A percentile compares a stretch with the other conserved stretches of the same genome.
phyloP scores from a whole-genome alignment of 371 early-diverging fungal genomes.

The Lichtheimia ramosa region DNA sequence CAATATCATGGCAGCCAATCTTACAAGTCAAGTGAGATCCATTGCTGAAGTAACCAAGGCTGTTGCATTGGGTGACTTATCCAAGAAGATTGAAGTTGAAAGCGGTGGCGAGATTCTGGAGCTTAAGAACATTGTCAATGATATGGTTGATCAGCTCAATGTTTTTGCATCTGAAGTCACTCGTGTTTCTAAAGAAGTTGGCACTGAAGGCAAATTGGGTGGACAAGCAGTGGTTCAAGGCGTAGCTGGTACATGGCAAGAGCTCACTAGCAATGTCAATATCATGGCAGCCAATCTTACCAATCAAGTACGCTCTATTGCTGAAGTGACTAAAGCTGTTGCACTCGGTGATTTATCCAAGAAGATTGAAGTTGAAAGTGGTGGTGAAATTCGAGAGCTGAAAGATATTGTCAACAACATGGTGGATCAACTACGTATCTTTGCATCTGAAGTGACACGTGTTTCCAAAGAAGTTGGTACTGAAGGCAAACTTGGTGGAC shows the following conservation, averaged over 20 bases:
- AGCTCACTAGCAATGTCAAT: conserved; percentile 51
- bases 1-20: conserved; percentile 39
- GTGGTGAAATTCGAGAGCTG: too few species aligned
- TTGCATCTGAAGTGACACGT: too few species aligned
- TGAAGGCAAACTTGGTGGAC: too few species aligned
- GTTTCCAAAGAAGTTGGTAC: too few species aligned
- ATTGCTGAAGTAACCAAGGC: conserved; percentile 47
- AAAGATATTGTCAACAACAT: too few species aligned
- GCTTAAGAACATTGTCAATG: too few species aligned
- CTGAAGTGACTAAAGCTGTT: conserved; percentile 48
- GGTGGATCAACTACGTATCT: too few species aligned
- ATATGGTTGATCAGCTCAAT: too few species aligned
- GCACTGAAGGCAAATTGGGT: too few species aligned
- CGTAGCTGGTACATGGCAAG: conserved; percentile 54
- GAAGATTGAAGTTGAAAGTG: conserved; percentile 26
- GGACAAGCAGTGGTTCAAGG: conserved; percentile 51
- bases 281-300: conserved; percentile 44
- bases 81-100: conserved; percentile 29
- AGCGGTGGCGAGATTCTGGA: conserved; percentile 35
- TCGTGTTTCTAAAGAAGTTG: too few species aligned
- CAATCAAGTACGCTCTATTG: too few species aligned
- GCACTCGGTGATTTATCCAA: conserved; percentile 48
- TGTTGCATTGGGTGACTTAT: conserved; percentile 51
- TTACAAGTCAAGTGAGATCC: conserved; percentile 49
- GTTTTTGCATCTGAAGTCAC: too few species aligned